Evolutionary conservation across 2,329 filamentous ascomycete species (phyloP), one percentile per base, ranked within the genome.

Genomic region (Colletotrichum kahawae): DNA sequence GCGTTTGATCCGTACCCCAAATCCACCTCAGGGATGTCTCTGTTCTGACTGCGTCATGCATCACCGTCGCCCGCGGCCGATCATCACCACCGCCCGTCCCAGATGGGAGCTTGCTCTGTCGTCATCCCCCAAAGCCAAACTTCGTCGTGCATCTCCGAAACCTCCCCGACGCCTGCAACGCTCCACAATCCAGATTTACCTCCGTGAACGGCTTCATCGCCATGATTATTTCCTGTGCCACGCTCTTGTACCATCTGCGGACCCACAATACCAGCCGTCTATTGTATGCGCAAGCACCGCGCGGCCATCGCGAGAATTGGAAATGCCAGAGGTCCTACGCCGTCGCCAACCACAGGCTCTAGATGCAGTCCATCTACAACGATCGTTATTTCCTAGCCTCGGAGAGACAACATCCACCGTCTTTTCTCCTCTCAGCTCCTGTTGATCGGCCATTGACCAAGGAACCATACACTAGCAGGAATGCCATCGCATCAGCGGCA

Each of bases 401-500:
- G 62, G 43, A 43, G 64, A 63, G 72, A 67, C 38, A 67, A 38
- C 38, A n/a, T 34, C 31, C 33, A 21, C 24, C 29, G 38, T 56
- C 38, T 31, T 54, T 71, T 48, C 36, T 36, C 38, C 29, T 63
- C 7, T 64, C 21, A 29, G 70, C 18, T 48, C 18, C 33, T 24
- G 43, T 63, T 59, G 59, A 57, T 36, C 63, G 29, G 43, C n/a
- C 29, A 75, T 73, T 64, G 63, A 68, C 69, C 64, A 14, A 75
- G 73, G 48, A 43, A 75, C 48, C 56, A 43, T 33, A n/a, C 48
- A 27, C 43, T 33, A 14, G n/a, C 29, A 54, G 71, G 75, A 76
- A 76, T 76, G 75, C n/a, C 33, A 60, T 27, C 18, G 27, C 67
- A 71, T 67, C 75, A 76, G 51, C 57, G 21, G 36, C 36, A 29